A percentile compares a stretch with the other conserved stretches of the same genome.
Evolutionary conservation across 106 monocot genomes (phyloP).

Genomic region (Dendrobium nobile): DNA sequence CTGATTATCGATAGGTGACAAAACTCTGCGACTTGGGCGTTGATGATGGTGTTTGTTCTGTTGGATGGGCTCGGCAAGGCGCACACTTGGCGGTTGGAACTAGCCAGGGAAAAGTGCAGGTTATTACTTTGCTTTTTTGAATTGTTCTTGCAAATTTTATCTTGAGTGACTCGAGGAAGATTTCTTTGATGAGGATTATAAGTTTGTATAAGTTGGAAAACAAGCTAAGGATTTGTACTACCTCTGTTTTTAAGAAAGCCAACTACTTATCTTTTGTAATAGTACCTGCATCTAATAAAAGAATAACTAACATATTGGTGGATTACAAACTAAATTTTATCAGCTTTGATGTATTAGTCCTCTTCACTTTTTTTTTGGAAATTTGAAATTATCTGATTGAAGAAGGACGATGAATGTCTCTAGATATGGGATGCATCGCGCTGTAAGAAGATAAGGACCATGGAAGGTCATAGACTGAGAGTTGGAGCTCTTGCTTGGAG

Average conservation of each 20-base stretch:
- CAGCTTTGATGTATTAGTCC: not conserved
- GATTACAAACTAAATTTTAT: not conserved
- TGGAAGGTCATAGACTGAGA: constrained; percentile 81
- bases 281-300: not conserved
- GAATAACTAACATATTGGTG: not conserved
- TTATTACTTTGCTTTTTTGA: constrained; percentile 5
- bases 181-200: not conserved
- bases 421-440: constrained; percentile 98
- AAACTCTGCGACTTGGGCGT: constrained; percentile 83
- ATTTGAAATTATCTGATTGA: not conserved
- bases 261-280: not conserved
- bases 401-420: not conserved
- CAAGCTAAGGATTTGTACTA: not conserved
- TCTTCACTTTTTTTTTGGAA: not conserved
- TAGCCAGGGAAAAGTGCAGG: constrained; percentile 84
- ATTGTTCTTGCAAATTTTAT: not conserved
- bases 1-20: constrained; percentile 44
- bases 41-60: constrained; percentile 89
- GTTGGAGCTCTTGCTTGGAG: constrained; percentile 94
- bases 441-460: constrained; percentile 73
- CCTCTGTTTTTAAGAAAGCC: not conserved
- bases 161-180: not conserved
- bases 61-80: constrained; percentile 84
- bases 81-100: constrained; percentile 83
- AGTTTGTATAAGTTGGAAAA: not conserved